A percentile compares a stretch with the other conserved stretches of the same genome.
These are phyloP conservation scores for Wickerhamiella brachini DNA, from an alignment of 805 yeast species.

Conservation along the genomic window DNA sequence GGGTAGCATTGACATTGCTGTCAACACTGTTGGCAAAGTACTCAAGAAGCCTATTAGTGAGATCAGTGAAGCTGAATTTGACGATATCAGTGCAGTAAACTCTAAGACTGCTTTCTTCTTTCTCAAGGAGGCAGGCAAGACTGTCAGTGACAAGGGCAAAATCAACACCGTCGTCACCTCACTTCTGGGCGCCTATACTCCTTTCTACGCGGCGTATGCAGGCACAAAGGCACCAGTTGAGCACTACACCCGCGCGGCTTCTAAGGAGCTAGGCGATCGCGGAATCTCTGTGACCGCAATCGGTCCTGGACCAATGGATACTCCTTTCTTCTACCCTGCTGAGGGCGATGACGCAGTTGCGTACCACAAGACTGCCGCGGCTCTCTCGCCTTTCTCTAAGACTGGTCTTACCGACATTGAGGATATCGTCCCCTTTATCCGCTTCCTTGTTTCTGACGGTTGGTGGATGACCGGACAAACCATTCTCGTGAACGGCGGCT, in stretches of 20 bases:
- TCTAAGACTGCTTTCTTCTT: conserved; percentile 50
- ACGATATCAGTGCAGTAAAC: conserved; percentile 39
- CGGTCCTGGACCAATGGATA: conserved; percentile 65
- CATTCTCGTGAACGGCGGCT: conserved; percentile 49
- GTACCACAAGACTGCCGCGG: conserved; percentile 39
- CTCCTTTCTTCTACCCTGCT: conserved; percentile 55
- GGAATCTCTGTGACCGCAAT: conserved; percentile 59
- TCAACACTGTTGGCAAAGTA: conserved; percentile 55
- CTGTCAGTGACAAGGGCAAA: conserved; percentile 38
- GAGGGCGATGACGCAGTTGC: conserved; percentile 40
- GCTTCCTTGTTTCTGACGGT: conserved; percentile 50
- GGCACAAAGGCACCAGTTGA: conserved; percentile 65
- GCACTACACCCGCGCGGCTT: conserved; percentile 54
- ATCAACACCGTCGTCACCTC: conserved; percentile 50
- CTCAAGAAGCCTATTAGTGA: conserved; percentile 45
- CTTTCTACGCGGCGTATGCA: conserved; percentile 51
- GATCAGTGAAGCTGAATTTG: conserved; percentile 42
- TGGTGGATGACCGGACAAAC: conserved; percentile 63
- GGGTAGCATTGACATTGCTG: conserved; percentile 46
- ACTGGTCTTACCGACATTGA: conserved; percentile 41
- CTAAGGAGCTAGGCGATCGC: conserved; percentile 58
- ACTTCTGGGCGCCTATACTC: conserved; percentile 50
- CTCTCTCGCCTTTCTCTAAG: conserved; percentile 17
- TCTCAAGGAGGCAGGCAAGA: conserved; percentile 40
- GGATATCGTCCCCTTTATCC: conserved; percentile 51